These are phyloP conservation scores for Iris macrosiphon DNA, from an alignment of 106 monocot genomes.

Conservation along the genomic window DNA sequence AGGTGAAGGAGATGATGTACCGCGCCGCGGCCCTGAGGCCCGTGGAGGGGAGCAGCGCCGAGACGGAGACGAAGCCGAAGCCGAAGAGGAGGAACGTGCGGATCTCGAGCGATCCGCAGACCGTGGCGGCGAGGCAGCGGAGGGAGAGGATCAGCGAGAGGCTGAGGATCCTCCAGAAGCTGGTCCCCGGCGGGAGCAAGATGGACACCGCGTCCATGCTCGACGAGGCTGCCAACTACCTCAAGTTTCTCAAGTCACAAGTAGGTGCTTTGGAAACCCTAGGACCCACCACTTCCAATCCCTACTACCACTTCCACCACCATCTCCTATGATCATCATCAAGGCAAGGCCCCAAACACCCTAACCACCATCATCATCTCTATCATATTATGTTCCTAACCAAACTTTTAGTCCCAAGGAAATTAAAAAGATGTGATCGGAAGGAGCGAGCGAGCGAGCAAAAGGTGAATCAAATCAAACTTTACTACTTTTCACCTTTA, in stretches of 20 bases:
- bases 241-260: constrained; percentile 83
- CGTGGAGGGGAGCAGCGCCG: constrained; percentile 25
- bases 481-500: not conserved
- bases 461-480: not conserved
- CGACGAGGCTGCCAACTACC: constrained; percentile 81
- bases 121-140: constrained; percentile 66
- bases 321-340: no score
- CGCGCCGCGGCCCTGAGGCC: constrained; percentile 67
- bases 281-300: constrained; percentile 4
- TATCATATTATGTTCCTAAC: not conserved
- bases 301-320: not conserved
- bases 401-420: not conserved
- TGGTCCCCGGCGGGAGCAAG: constrained; percentile 75
- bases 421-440: not conserved
- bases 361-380: not conserved
- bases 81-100: constrained; percentile 76
- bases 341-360: not conserved
- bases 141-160: constrained; percentile 74
- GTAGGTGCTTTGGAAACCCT: constrained; percentile 41
- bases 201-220: constrained; percentile 96
- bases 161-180: constrained; percentile 50
- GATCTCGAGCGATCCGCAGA: constrained; percentile 85
- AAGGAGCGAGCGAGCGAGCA: not conserved
- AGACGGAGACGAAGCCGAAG: constrained; percentile 14
- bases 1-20: constrained; percentile 86